Base-by-base conservation (phyloP, 1,139 yeast genomes). In the Sugiyamaella sp. region DNA sequence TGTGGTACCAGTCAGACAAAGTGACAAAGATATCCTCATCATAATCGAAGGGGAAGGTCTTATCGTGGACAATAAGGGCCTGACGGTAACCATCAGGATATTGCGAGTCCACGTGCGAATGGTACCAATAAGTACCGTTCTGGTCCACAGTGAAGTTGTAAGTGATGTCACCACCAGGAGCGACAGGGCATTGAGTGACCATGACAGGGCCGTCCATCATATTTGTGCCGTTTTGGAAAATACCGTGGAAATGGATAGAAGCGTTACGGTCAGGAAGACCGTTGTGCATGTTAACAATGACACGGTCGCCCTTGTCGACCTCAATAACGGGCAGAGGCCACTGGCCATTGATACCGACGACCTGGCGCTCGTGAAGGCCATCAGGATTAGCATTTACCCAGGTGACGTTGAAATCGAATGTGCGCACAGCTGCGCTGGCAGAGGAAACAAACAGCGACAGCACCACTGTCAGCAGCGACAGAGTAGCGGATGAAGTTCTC, bases 11-110 rank as follows among this genome's bases (percentile, higher is more conserved):
- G 63, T 91, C 98, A 44, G 85, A 74, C 40, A 91, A 65, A 6
- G 86, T 73, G 58, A 90, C 70, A n/a, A 79, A 71, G 27, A 81
- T 76, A 64, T 89, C 97, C 64, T 87, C 89, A 63, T 89, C 96
- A 66, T 79, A 89, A 21, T 80, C 78, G 62, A 74, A 79, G 46
- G 80, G 79, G 56, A 77, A 79, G 27, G 77, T 73, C 17, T 75
- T 75, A 59, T 85, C 88, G 56, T 80, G 78, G 60, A 91, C 84
- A 55, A 91, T 79, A 59, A 91, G 79, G 37, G 86, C 72, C 59
- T 89, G 97, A 69, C 96, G 81, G 76, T 90, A 80, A 59, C 98
- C 98, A 69, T 91, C 97, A 65, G 93, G 88, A 66, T 90, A 91
- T 69, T 90, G 96, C 56, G 88, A 85, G 10, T 80, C 78, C 24